Base-by-base conservation (phyloP, 257 asterid species). In the Apocynum venetum region DNA sequence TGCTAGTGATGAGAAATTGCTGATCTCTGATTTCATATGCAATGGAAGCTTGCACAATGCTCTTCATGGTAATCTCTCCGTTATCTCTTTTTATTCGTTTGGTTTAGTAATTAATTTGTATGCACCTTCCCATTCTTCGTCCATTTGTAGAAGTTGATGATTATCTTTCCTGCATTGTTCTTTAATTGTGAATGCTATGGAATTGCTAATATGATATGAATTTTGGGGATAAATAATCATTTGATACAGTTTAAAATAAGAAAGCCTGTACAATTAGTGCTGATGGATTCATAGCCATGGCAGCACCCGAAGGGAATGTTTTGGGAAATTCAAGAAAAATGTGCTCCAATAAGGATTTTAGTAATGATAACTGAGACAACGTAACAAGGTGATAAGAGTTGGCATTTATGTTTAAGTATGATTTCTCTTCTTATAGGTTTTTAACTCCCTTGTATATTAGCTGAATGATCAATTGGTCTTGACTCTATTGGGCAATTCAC, bases 1-100 rank as follows among this genome's bases (percentile, higher is more conserved):
- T 82, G 97, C 98, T 36, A 89, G 85, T 68, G 97, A 96, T 83
- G 99, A 96, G 78, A 96, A 96, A 44, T 78, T 96, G 87, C 84
- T 96, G 73, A 80, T 96, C 73, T 86, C 96, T 19, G 98, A 96
- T 83, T 93, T 85, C 82, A 82, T 96, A 68, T 63, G 81, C 68
- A 96, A 93, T 74, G 97, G 98, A 71, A 91, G 90, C 89, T 80
- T 96, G 92, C 84, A 76, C 84, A 81, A 53, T 71, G 98, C 98
- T 15, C 86, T 96, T 76, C 98, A 91, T 78, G 98, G 99, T 95
- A 87, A 84, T 9, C 13, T 8, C 41, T 14, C 1, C 48, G 10
- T 46, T 17, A 20, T 52, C 6, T 10, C 2, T 6, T 25, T 41
- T 3, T 36, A 12, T 49, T 48, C 43, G 17, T 31, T 14, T 72